Evolutionary conservation across 805 yeast species (phyloP), one percentile per base, ranked within the genome.

Genomic region (Cyberlindnera japonica): DNA sequence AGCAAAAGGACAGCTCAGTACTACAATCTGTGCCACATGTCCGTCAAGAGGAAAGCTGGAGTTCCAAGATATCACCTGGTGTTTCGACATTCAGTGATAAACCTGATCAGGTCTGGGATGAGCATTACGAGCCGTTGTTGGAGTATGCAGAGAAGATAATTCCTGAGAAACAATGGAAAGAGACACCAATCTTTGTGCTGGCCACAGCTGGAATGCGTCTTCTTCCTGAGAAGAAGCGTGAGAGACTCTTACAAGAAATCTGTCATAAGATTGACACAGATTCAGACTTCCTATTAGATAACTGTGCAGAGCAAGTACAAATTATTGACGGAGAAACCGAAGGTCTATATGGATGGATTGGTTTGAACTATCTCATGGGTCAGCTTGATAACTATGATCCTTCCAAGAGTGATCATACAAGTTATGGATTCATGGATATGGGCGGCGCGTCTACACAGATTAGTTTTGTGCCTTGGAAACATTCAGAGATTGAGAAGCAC

Each of bases 371-470:
- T 62, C 63, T 93, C 41, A 74, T 83, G 62, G 83, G 85, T 1
- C 75, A 75, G 44, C 67, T 85, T 35, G 70, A 81, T 45, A 59
- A 72, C 38, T 75, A 71, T 50, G 69, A 70, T 26, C 50, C 64
- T 4, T 54, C 48, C 4, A 44, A 44, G 11, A 40, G 47, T 2
- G 59, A 57, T 10, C 83, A 75, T 51, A 62, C 63, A n/a, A 79
- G 95, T 0, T 81, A 75, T 49, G 99, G 99, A 5, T 91, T 93
- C 53, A 83, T 93, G 91, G 99, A 93, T 61, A 93, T 93, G 99
- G 99, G 99, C 13, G 99, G 99, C 12, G 99, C 99, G 0, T 88
- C 96, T 2, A 88, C 96, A 0, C 99, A 93, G 58, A 77, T 93
- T 17, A 95, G 98, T 8, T 93, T 90, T 71, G 89, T 85, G 8